Evolutionary conservation across 768 basidiomycete species (phyloP).

Genomic region (Tulasnella sp.): DNA sequence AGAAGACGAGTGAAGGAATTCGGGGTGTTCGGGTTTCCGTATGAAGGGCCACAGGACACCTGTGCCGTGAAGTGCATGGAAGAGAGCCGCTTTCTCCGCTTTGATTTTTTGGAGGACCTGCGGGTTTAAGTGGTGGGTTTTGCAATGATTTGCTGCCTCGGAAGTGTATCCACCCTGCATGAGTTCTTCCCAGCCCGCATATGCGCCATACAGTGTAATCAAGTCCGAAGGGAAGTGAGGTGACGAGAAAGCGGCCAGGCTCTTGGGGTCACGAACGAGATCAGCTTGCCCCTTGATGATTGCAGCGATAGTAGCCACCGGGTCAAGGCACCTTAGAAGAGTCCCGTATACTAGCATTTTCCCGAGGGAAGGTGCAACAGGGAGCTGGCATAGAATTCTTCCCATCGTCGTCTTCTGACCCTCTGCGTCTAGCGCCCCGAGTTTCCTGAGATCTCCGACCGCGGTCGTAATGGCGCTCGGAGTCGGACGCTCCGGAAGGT

Average conservation of each 20-base stretch:
- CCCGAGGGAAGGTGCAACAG: conserved; percentile 83
- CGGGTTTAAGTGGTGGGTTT: not conserved
- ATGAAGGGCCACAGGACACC: not conserved
- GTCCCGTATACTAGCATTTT: conserved; percentile 80
- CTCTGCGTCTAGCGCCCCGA: conserved; percentile 69
- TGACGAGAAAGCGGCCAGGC: not conserved
- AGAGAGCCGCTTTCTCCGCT: not conserved
- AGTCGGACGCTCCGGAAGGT: conserved; percentile 82
- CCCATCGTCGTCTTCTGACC: conserved; percentile 80
- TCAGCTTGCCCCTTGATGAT: conserved; percentile 49
- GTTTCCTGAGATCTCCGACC: conserved; percentile 66
- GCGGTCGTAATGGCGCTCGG: conserved; percentile 64
- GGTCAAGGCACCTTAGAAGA: conserved; percentile 87
- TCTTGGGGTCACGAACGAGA: not conserved
- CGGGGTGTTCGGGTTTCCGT: not conserved
- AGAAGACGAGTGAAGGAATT: not conserved
- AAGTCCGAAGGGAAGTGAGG: not conserved
- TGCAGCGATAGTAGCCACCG: conserved; percentile 79
- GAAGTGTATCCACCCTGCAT: not conserved
- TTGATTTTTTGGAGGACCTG: not conserved
- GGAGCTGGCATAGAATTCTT: conserved; percentile 75
- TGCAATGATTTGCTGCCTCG: not conserved
- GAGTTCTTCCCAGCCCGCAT: not conserved
- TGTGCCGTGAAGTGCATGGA: not conserved
- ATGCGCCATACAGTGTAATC: not conserved